Conservation (phyloP, 208 protist species). For the Jaenimonas drosophilae region DNA sequence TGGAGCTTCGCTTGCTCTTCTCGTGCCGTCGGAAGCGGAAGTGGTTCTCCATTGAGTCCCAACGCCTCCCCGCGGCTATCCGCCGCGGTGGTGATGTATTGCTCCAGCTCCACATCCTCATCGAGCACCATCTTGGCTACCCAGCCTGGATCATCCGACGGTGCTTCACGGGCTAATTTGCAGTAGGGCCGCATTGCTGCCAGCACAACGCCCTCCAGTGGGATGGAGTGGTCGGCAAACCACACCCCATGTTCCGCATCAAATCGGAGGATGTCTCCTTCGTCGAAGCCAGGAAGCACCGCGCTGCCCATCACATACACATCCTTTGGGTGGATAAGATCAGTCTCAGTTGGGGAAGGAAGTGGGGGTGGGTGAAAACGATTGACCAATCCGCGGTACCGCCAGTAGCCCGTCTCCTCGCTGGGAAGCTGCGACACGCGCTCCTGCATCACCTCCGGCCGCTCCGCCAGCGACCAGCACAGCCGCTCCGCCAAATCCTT, state of each 20-base stretch:
- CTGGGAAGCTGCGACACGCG: slow-evolving; percentile 36
- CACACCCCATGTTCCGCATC: slow-evolving; percentile 33
- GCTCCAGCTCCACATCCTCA: slow-evolving; percentile 7
- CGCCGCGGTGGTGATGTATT: slow-evolving; percentile 1
- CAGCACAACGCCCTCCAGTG: slow-evolving; percentile 67
- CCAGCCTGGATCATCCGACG: slow-evolving; percentile 43
- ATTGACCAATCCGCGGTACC: slow-evolving; percentile 69
- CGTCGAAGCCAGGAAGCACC: slow-evolving; percentile 69
- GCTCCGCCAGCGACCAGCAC: slow-evolving; percentile 60
- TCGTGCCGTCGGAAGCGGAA: slow-evolving; percentile 12
- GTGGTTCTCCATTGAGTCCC: slow-evolving; percentile 2
- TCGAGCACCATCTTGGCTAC: slow-evolving; percentile 14
- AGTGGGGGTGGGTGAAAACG: slow-evolving; percentile 37
- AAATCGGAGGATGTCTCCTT: slow-evolving; percentile 70
- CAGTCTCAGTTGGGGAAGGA: slow-evolving; percentile 8
- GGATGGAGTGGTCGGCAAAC: slow-evolving; percentile 56
- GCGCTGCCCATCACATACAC: slow-evolving; percentile 78
- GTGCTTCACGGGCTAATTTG: slow-evolving; percentile 52
- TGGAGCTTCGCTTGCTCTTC: slow-evolving; percentile 12
- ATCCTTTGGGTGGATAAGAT: slow-evolving; percentile 31
- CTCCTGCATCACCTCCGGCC: slow-evolving; percentile 50
- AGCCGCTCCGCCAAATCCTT: slow-evolving; percentile 53
- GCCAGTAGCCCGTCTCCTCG: slow-evolving; percentile 53
- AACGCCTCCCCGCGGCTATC: slow-evolving; percentile 1
- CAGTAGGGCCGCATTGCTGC: slow-evolving; percentile 70